Evolutionary conservation across 768 basidiomycete species (phyloP).

Genomic region (Kwoniella sp.): DNA sequence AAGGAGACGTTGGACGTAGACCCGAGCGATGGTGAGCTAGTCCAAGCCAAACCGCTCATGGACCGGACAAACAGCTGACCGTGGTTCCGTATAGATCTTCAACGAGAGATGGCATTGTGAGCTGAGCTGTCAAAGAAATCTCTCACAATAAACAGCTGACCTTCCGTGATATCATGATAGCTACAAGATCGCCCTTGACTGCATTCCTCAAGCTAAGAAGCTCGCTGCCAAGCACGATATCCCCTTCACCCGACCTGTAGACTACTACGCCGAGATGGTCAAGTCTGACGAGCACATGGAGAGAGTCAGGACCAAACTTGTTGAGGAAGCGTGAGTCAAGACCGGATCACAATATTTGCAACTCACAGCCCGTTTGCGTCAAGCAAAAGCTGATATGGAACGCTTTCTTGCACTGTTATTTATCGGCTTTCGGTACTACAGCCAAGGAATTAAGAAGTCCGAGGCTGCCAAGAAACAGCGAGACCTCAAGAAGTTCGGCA

Average conservation of each 20-base stretch:
- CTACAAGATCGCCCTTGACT: constrained; percentile 91
- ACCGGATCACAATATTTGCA: background rate
- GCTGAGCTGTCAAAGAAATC: constrained; percentile 51
- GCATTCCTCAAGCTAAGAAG: constrained; percentile 71
- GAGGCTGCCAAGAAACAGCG: constrained; percentile 90
- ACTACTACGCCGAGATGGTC: constrained; percentile 99
- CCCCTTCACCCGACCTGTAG: constrained; percentile 85
- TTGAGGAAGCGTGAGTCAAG: constrained; percentile 68
- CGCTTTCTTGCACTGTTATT: background rate
- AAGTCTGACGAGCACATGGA: constrained; percentile 98
- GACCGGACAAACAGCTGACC: constrained; percentile 1
- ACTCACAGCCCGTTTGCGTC: background rate
- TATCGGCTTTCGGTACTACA: constrained; percentile 11
- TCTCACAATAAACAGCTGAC: background rate
- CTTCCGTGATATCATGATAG: constrained; percentile 60
- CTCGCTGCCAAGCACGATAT: constrained; percentile 74
- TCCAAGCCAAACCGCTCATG: background rate
- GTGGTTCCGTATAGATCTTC: constrained; percentile 64
- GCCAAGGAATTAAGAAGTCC: constrained; percentile 80
- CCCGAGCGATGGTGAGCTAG: constrained; percentile 40
- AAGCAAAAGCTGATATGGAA: constrained; percentile 4
- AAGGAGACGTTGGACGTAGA: constrained; percentile 44
- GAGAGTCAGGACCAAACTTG: constrained; percentile 81
- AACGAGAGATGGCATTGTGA: constrained; percentile 93
- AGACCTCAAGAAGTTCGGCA: constrained; percentile 96